These are phyloP conservation scores for Erysimum cheiranthoides DNA, from an alignment of 345 rosid species.

Conservation along the genomic window DNA sequence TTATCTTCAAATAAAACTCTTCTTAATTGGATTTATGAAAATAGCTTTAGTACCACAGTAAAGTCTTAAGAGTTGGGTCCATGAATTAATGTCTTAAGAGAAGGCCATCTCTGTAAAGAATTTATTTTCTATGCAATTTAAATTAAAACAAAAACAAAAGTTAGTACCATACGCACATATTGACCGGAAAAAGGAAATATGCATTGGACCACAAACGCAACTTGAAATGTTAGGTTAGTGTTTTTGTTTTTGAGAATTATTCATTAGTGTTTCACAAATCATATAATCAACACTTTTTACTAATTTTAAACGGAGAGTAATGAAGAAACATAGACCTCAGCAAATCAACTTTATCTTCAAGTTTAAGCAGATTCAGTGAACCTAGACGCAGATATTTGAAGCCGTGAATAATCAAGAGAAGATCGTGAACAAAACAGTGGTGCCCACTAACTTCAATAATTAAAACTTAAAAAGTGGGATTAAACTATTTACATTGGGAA, in stretches of 20 bases:
- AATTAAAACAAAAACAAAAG: no score
- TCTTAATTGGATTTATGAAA: not conserved
- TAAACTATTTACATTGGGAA: slow-evolving; percentile 36
- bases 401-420: slow-evolving; percentile 12
- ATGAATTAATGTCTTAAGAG: not conserved
- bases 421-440: slow-evolving; percentile 35
- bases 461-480: slow-evolving; percentile 35
- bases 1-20: not conserved
- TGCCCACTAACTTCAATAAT: slow-evolving; percentile 46
- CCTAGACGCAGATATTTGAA: slow-evolving; percentile 41
- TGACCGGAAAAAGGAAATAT: not conserved
- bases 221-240: slow-evolving; percentile 27
- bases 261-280: slow-evolving; percentile 18
- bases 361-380: slow-evolving; percentile 41
- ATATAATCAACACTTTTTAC: not conserved
- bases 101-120: no score
- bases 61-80: not conserved
- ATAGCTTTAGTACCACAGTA: not conserved
- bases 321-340: slow-evolving; percentile 6
- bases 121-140: no score
- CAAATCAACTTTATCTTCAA: slow-evolving; percentile 20
- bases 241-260: not conserved
- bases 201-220: slow-evolving; percentile 30
- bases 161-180: slow-evolving; percentile 1
- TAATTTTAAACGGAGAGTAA: not conserved